These are phyloP conservation scores for Trichoderma arundinaceum DNA, from an alignment of 2,329 filamentous ascomycete species.

Conservation along the genomic window DNA sequence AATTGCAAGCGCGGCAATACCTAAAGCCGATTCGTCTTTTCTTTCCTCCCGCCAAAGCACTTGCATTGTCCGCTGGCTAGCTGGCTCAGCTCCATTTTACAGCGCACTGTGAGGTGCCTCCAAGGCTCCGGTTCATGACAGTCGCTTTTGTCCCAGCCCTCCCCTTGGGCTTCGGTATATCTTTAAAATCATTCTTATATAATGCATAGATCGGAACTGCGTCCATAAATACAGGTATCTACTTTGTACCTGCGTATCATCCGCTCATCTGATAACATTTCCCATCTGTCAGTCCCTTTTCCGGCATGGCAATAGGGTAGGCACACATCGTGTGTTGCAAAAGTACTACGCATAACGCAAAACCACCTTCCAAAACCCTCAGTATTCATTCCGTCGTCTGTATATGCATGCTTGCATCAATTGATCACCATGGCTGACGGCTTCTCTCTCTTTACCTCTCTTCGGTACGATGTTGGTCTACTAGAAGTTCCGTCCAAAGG, in stretches of 20 bases:
- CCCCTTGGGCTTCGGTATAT: neutral
- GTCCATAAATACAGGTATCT: neutral
- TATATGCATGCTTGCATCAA: neutral
- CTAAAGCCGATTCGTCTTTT: slow-evolving; percentile 9
- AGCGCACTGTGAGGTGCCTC: slow-evolving; percentile 8
- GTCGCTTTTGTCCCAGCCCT: neutral
- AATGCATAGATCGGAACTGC: neutral
- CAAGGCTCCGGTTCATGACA: neutral
- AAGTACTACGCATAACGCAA: neutral
- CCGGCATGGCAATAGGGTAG: neutral
- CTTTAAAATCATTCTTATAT: neutral
- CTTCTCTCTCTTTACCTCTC: slow-evolving; percentile 71
- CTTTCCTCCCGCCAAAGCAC: neutral
- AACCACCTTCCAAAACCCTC: neutral
- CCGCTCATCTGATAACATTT: neutral
- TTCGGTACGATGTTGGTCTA: slow-evolving; percentile 72
- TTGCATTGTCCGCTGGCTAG: neutral
- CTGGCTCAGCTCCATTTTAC: neutral
- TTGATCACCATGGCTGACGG: slow-evolving; percentile 44
- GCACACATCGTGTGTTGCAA: neutral
- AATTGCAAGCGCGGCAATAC: neutral
- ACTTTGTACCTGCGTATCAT: neutral
- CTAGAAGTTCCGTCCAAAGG: slow-evolving; percentile 48
- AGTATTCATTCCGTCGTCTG: neutral
- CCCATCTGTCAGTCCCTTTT: neutral